Base-by-base conservation (phyloP, 441 rosid species). In the Hura crepitans region DNA sequence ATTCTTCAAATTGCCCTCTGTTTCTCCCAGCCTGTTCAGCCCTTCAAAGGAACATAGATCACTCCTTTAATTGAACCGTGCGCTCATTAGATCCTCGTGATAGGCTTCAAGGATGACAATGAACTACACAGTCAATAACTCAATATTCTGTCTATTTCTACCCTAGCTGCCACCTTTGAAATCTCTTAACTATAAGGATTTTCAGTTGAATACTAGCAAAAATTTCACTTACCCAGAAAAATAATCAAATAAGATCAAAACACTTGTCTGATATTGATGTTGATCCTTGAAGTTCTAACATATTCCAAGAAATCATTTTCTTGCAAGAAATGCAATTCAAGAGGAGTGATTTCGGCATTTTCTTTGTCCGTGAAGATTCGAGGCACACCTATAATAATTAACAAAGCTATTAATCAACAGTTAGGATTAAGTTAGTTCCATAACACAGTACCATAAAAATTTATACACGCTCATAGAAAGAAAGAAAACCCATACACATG, bases 241-340 rank as follows among this genome's bases (percentile, higher is more conserved):
- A 43, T 35, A 18, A 47, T 42, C 39, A 49, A 10, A 50, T 2
- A 55, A 23, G 62, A 75, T 84, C 76, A 91, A 69, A 81, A 86
- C 46, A 91, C 97, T 80, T 90, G 94, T 82, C 96, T 86, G 65
- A 88, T 93, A 71, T 91, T 93, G 69, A 94, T 85, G 80, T 94
- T 90, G 82, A 90, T 86, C 78, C 98, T 91, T 28, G 92, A 91
- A 65, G 82, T 82, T 86, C 80, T 83, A 66, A 85, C 82, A 69
- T 90, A 94, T 31, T 91, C 91, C 50, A 83, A 79, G 50, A 82
- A 66, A 72, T 79, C 89, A 20, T 69, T 77, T 47, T 77, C 83
- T 11, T 51, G 71, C 0, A 81, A 64, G 70, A 90, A 73, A 50
- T 80, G 85, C 68, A 70, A 53, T 71, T 85, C 95, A 68, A 93